Percentiles rank a stretch among this genome's conserved stretches.
phyloP scores from a whole-genome alignment of 495 filamentous ascomycete species.

The Schizothecium vesticola region DNA sequence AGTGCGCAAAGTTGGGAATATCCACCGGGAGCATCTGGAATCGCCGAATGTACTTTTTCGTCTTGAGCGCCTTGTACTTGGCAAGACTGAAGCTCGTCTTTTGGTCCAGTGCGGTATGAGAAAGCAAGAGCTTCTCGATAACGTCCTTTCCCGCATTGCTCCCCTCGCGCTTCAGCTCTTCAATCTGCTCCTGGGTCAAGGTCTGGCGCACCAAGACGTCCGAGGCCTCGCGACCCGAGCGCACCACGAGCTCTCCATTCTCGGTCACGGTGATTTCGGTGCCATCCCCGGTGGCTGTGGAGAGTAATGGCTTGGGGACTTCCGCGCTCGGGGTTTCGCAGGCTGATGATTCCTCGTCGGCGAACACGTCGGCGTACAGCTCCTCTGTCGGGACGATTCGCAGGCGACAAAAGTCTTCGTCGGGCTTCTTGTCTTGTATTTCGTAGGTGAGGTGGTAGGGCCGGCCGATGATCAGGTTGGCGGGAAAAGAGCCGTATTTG shows the following conservation, averaged over 20 bases:
- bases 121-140: conserved; percentile 77
- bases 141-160: conserved; percentile 78
- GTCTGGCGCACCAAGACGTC: conserved; percentile 79
- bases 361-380: conserved; percentile 72
- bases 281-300: conserved; percentile 17
- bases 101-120: conserved; percentile 80
- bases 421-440: conserved; percentile 61
- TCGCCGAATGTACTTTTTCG: conserved; percentile 82
- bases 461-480: conserved; percentile 79
- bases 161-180: conserved; percentile 76
- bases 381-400: conserved; percentile 78
- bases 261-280: conserved; percentile 40
- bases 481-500: conserved; percentile 83
- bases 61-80: conserved; percentile 92
- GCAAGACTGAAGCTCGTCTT: conserved; percentile 90
- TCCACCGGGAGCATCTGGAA: conserved; percentile 84
- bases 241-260: conserved; percentile 56
- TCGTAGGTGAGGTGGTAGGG: conserved; percentile 91
- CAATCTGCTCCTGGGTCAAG: conserved; percentile 81
- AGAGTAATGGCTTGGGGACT: conserved; percentile 28
- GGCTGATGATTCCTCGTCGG: conserved; percentile 42
- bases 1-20: conserved; percentile 64
- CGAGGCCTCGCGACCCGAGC: conserved; percentile 70
- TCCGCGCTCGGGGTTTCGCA: conserved; percentile 31
- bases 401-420: conserved; percentile 52